phyloP scores from a whole-genome alignment of 352 stramenopile species.

The Thraustotheca clavata region DNA sequence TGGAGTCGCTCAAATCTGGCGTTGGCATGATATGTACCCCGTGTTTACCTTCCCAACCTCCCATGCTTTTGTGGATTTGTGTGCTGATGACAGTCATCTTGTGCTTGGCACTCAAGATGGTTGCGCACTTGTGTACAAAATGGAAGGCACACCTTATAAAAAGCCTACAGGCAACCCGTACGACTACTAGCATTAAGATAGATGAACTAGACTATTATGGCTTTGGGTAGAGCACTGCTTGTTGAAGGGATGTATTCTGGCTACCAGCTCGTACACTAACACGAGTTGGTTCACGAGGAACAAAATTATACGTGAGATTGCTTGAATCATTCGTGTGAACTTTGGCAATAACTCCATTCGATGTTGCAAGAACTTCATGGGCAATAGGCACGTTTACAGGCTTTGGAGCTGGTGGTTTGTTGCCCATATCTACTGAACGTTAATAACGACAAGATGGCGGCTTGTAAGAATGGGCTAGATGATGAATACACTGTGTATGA shows the following conservation, averaged over 20 bases:
- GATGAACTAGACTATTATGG: neutral
- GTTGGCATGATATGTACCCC: constrained; percentile 76
- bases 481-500: neutral
- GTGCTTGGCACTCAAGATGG: constrained; percentile 67
- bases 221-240: neutral
- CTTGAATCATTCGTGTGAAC: no score
- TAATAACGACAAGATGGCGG: no score
- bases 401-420: neutral
- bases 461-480: neutral
- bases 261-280: no score
- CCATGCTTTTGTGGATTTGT: constrained; percentile 50
- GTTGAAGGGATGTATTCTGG: no score
- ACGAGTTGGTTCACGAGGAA: no score
- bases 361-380: no score
- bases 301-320: no score
- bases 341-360: no score
- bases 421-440: no score
- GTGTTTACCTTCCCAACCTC: constrained; percentile 61
- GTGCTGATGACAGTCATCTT: constrained; percentile 65
- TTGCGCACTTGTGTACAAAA: neutral
- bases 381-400: no score
- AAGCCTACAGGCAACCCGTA: neutral
- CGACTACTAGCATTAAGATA: constrained; percentile 17
- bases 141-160: constrained; percentile 15
- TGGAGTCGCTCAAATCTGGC: constrained; percentile 76